A percentile compares a stretch with the other conserved stretches of the same genome.
Evolutionary conservation across 768 basidiomycete genomes (phyloP).

Genomic region (Neoboletus brunneissimus): DNA sequence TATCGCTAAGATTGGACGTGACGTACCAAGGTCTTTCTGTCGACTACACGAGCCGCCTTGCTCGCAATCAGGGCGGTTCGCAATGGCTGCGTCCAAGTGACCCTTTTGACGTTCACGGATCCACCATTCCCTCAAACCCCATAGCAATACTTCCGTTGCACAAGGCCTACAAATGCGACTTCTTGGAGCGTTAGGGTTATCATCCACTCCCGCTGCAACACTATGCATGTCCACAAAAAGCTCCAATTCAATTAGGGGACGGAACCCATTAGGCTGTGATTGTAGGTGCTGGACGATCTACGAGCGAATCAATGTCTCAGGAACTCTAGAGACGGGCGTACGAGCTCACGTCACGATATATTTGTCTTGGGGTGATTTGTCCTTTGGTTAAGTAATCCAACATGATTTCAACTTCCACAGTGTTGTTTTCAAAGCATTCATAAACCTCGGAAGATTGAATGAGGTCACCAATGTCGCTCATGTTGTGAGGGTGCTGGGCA

Average conservation of each 20-base stretch:
- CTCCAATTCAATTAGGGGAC: slow-evolving; percentile 64
- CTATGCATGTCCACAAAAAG: slow-evolving; percentile 68
- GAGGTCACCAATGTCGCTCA: slow-evolving; percentile 68
- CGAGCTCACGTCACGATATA: slow-evolving; percentile 69
- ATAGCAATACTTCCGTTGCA: slow-evolving; percentile 70
- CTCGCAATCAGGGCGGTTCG: slow-evolving; percentile 64
- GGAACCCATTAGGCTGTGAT: slow-evolving; percentile 60
- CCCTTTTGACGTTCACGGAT: slow-evolving; percentile 72
- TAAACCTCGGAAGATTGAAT: slow-evolving; percentile 75
- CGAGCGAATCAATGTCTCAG: slow-evolving; percentile 5
- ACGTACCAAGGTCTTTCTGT: slow-evolving; percentile 67
- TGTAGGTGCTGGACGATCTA: slow-evolving; percentile 65
- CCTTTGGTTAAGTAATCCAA: slow-evolving; percentile 72
- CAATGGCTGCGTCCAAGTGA: slow-evolving; percentile 52
- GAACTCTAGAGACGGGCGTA: background rate
- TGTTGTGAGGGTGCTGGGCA: slow-evolving; percentile 65
- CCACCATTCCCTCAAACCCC: slow-evolving; percentile 83
- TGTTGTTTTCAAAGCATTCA: slow-evolving; percentile 76
- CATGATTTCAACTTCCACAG: slow-evolving; percentile 80
- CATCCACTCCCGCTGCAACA: slow-evolving; percentile 53
- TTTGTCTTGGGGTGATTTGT: slow-evolving; percentile 60
- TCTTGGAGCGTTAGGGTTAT: slow-evolving; percentile 56
- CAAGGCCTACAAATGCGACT: slow-evolving; percentile 66
- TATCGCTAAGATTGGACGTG: background rate
- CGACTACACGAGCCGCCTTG: slow-evolving; percentile 56